Evolutionary conservation across 2,329 filamentous ascomycete genomes (phyloP).

Genomic region (Chaetomiaceae sp.): DNA sequence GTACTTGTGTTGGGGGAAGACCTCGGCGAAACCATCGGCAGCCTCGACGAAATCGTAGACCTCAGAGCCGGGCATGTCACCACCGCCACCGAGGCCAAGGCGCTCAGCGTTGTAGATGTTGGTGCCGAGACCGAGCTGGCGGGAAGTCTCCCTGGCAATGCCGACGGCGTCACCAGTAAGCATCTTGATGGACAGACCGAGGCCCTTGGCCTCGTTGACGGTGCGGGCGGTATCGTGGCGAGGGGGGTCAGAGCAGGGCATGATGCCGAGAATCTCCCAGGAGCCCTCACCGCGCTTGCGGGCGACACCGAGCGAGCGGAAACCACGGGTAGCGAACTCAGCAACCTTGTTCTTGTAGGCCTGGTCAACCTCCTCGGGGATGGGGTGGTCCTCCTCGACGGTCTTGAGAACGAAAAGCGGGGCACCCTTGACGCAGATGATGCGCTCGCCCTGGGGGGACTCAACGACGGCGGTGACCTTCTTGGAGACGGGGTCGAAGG

Average conservation of each 20-base stretch:
- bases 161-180: constrained; percentile 91
- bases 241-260: constrained; percentile 89
- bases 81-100: constrained; percentile 82
- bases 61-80: constrained; percentile 89
- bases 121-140: constrained; percentile 84
- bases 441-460: constrained; percentile 76
- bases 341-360: constrained; percentile 91
- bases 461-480: constrained; percentile 83
- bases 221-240: constrained; percentile 88
- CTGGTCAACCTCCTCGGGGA: constrained; percentile 70
- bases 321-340: constrained; percentile 88
- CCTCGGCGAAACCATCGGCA: constrained; percentile 90
- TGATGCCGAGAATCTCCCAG: constrained; percentile 92
- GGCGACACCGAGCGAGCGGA: constrained; percentile 88
- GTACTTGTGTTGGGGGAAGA: constrained; percentile 95
- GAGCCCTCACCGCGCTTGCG: constrained; percentile 76
- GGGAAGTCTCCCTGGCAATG: constrained; percentile 86
- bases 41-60: constrained; percentile 94
- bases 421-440: constrained; percentile 86
- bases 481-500: constrained; percentile 90
- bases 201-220: constrained; percentile 80
- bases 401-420: constrained; percentile 83
- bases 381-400: constrained; percentile 77
- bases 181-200: constrained; percentile 93
- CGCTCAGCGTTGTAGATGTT: constrained; percentile 93